Base-by-base conservation (phyloP, 208 protist genomes). In the Acanthamoeba quina region DNA sequence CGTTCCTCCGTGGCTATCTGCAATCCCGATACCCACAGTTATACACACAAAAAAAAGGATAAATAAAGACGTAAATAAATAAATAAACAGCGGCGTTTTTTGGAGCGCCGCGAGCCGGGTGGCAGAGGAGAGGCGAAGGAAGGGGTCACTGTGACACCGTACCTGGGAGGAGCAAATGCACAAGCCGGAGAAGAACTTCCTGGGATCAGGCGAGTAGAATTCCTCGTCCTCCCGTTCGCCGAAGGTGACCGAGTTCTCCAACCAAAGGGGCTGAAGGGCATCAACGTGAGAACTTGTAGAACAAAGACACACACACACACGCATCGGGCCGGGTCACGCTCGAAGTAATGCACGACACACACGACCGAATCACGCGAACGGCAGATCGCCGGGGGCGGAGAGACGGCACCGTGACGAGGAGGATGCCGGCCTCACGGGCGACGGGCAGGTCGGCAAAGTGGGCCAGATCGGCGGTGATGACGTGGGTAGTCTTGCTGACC, bases 191-290 rank as follows among this genome's bases (percentile, higher is more conserved):
- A 88, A 88, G 44, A 88, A 64, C 52, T 64, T 88, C 49, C 31
- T 37, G 49, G 78, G 78, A 52, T 80, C 78, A 31, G 78, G 78
- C 78, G 52, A 56, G 34, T 88, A 88, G 49, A 88, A 88, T n/a
- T 64, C n/a, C 44, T 64, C 52, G 52, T 88, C 78, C 52, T 88
- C 29, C n/a, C 5, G 52, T 13, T 88, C 78, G 44, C 52, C 78
- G 21, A 88, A 88, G n/a, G 5, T 21, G 29, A 26, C 78, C 26
- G 78, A 64, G 24, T 62, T 58, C n/a, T 29, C 17, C 29, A 88
- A 41, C 78, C 78, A 88, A 11, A 88, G 78, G 17, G 78, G 78
- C 78, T 88, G 26, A 13, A 44, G 29, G 26, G 49, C 0, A 60
- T 5, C 76, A 85, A 21, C 26, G 31, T 5, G 47, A 54, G 47